Conservation (phyloP, 371 early-diverging fungal species). For the Mucor sp. region DNA sequence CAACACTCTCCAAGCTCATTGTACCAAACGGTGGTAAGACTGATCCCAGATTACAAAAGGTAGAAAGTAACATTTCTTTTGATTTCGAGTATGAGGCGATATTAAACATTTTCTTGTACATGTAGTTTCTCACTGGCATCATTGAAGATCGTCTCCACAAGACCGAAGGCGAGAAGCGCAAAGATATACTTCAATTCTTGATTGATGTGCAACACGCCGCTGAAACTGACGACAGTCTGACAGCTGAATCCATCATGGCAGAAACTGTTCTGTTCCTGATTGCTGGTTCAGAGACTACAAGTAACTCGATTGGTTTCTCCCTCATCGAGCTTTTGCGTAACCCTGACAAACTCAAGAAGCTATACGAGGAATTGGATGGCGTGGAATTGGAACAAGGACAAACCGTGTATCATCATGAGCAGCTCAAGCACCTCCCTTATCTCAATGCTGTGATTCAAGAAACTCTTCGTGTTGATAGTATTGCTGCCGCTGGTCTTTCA, state of each 20-base stretch:
- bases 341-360: slow-evolving; percentile 24
- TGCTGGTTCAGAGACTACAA: slow-evolving; percentile 47
- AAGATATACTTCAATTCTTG: slow-evolving; percentile 44
- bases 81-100: neutral
- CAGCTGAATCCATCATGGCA: slow-evolving; percentile 29
- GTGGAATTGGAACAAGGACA: slow-evolving; percentile 11
- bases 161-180: slow-evolving; percentile 19
- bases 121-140: slow-evolving; percentile 34
- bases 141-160: slow-evolving; percentile 30
- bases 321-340: slow-evolving; percentile 31
- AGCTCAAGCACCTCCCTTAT: slow-evolving; percentile 36
- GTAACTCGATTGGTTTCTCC: slow-evolving; percentile 38
- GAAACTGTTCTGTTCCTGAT: slow-evolving; percentile 41
- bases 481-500: slow-evolving; percentile 26
- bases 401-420: slow-evolving; percentile 27
- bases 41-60: slow-evolving; percentile 9
- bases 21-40: neutral
- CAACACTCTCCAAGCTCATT: slow-evolving; percentile 10
- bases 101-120: neutral
- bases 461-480: slow-evolving; percentile 36
- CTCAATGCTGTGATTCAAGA: slow-evolving; percentile 43
- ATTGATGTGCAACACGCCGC: slow-evolving; percentile 31
- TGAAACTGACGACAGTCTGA: slow-evolving; percentile 30
- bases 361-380: slow-evolving; percentile 36
- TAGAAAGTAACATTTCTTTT: neutral